Evolutionary conservation across 805 yeast genomes (phyloP).

Genomic region (Wickerhamomyces strasburgensis): DNA sequence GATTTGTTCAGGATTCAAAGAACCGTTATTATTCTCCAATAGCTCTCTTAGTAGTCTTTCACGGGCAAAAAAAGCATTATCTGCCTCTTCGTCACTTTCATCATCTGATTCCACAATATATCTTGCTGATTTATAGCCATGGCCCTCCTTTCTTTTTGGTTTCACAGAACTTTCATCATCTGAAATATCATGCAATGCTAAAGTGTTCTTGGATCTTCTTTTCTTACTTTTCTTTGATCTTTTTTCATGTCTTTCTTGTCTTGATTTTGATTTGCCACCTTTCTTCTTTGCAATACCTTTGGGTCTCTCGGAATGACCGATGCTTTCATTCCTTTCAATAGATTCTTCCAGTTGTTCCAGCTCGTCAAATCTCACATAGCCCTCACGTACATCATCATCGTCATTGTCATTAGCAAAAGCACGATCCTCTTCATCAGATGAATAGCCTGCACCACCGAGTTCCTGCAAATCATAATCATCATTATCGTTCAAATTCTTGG

Average conservation of each 20-base stretch:
- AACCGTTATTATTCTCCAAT: conserved; percentile 15
- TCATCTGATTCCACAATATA: conserved; percentile 60
- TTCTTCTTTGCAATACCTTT: conserved; percentile 24
- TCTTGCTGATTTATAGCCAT: conserved; percentile 41
- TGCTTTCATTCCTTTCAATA: conserved; percentile 5
- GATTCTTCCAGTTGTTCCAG: conserved; percentile 17
- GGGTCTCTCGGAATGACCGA: not conserved
- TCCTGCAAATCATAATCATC: conserved; percentile 35
- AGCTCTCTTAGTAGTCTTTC: conserved; percentile 45
- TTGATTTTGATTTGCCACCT: conserved; percentile 3
- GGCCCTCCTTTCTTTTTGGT: not conserved
- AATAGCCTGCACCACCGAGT: conserved; percentile 13
- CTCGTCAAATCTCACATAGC: conserved; percentile 18
- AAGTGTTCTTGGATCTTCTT: conserved; percentile 4
- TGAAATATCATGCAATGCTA: conserved; percentile 8
- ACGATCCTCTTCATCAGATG: conserved; percentile 34
- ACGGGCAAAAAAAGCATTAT: conserved; percentile 46
- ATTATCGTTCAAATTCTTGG: conserved; percentile 32
- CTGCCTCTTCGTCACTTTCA: conserved; percentile 50
- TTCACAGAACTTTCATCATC: conserved; percentile 20
- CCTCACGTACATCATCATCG: conserved; percentile 12
- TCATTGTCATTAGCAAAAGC: conserved; percentile 28
- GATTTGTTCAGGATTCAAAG: conserved; percentile 11
- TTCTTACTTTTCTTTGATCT: conserved; percentile 10
- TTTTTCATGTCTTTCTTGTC: too few species aligned